These are phyloP conservation scores for Annulohypoxylon nitens DNA, from an alignment of 495 filamentous ascomycete genomes.

Conservation along the genomic window DNA sequence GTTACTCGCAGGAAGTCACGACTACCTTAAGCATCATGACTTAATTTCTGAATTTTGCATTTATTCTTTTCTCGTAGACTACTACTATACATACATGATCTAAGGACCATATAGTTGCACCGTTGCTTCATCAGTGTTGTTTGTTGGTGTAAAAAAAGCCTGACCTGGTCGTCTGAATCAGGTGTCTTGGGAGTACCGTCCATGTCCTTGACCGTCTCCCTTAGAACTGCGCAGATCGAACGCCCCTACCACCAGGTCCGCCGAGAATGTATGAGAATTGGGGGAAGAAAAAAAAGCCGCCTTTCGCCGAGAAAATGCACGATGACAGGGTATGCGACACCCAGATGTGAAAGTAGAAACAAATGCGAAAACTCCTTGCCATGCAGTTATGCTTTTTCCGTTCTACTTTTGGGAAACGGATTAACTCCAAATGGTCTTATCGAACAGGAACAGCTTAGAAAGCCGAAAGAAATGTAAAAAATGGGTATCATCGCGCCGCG, in stretches of 20 bases:
- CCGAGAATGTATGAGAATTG: slow-evolving; percentile 6
- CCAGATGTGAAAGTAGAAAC: slow-evolving; percentile 26
- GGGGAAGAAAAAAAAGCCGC: slow-evolving; percentile 31
- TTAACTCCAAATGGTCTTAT: slow-evolving; percentile 16
- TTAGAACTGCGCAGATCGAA: slow-evolving; percentile 13
- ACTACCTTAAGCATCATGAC: not conserved
- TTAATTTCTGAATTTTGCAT: slow-evolving; percentile 16
- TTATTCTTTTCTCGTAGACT: slow-evolving; percentile 44
- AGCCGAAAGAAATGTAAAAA: slow-evolving; percentile 36
- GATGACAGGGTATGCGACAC: slow-evolving; percentile 19
- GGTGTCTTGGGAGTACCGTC: slow-evolving; percentile 1
- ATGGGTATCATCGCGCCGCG: slow-evolving; percentile 48
- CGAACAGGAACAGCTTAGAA: slow-evolving; percentile 10
- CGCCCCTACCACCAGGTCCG: slow-evolving; percentile 26
- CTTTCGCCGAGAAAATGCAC: slow-evolving; percentile 45
- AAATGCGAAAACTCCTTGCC: slow-evolving; percentile 49
- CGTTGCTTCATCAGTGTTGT: slow-evolving; percentile 37
- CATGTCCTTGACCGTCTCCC: slow-evolving; percentile 1
- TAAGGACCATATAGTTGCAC: slow-evolving; percentile 39
- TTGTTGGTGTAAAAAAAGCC: slow-evolving; percentile 30
- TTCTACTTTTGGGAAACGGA: slow-evolving; percentile 16
- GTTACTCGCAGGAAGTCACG: not conserved
- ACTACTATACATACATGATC: slow-evolving; percentile 49
- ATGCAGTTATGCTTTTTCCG: slow-evolving; percentile 39
- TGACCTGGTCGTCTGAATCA: slow-evolving; percentile 16